These are phyloP conservation scores for Ceratorhiza oryzae-sativae DNA, from an alignment of 1,284 basidiomycete genomes.

Conservation along the genomic window DNA sequence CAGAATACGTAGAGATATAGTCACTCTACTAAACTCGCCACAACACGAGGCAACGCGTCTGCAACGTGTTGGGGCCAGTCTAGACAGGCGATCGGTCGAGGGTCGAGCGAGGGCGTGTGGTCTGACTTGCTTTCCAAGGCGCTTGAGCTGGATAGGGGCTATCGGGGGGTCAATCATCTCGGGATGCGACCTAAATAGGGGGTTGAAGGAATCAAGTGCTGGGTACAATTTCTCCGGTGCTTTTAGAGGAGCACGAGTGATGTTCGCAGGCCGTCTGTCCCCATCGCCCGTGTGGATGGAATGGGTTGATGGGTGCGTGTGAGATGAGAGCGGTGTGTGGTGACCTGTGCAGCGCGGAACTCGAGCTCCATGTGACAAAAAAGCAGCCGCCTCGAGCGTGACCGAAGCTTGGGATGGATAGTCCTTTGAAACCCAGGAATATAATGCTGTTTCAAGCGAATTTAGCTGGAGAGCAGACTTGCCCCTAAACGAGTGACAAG, in stretches of 20 bases:
- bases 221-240: conserved; percentile 14
- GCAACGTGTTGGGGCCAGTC: conserved; percentile 34
- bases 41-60: conserved; percentile 22
- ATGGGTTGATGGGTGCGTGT: conserved; percentile 15
- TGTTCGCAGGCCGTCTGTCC: conserved; percentile 14
- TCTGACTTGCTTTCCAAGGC: conserved; percentile 20
- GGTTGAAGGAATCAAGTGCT: conserved; percentile 11
- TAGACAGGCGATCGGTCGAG: conserved; percentile 4
- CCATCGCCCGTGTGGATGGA: background rate
- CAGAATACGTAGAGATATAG: conserved; percentile 32
- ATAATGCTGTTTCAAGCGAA: conserved; percentile 12
- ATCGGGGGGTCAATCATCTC: conserved; percentile 5
- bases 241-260: conserved; percentile 10
- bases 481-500: conserved; percentile 18
- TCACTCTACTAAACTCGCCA: conserved; percentile 30
- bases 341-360: background rate
- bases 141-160: conserved; percentile 33
- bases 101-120: background rate
- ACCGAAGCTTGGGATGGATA: conserved; percentile 1
- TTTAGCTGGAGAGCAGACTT: background rate
- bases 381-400: background rate
- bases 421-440: conserved; percentile 23
- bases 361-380: conserved; percentile 11
- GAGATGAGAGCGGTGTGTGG: conserved; percentile 18
- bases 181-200: conserved; percentile 24